Evolutionary conservation across 139 green algal species (phyloP), one percentile per base, ranked within the genome.

Genomic region (Mesotaenium endlicherianum): DNA sequence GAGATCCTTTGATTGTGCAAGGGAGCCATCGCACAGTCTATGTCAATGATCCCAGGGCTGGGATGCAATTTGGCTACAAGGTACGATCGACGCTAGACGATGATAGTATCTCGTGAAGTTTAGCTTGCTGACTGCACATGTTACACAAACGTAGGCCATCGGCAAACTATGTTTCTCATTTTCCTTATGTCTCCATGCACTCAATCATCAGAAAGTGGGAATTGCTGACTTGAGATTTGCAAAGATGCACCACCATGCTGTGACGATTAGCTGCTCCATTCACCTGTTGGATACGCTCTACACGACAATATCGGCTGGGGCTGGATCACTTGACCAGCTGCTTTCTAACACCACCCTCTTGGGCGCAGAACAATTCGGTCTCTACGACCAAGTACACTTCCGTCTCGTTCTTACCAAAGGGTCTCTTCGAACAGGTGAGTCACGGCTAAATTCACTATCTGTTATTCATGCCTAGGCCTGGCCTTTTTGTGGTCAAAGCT

Each of bases 321-420:
- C n/a, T n/a, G n/a, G n/a, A n/a, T n/a, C n/a, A n/a, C n/a, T n/a
- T n/a, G n/a, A n/a, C n/a, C n/a, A n/a, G n/a, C n/a, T n/a, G n/a
- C n/a, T n/a, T n/a, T n/a, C n/a, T n/a, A n/a, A n/a, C n/a, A n/a
- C n/a, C n/a, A n/a, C n/a, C n/a, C n/a, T n/a, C n/a, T n/a, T n/a
- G n/a, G n/a, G n/a, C n/a, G n/a, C 60, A 72, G 60, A 82, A 69
- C 85, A 95, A 95, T 88, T 47, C 43, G 0, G 89, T 96, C 38
- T 59, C 70, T 3, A 96, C 93, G 4, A 82, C 87, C 69, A 96
- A 96, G 87, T 96, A 96, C 84, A 95, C 92, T 43, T 30, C 90
- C 8, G 3, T 93, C 70, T 93, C 90, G 31, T 96, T 96, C 80
- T 64, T 96, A 2, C 93, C 93, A 0, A 88, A 91, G 38, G 92